Evolutionary conservation across 2,329 filamentous ascomycete genomes (phyloP), one percentile per base, ranked within the genome.

Genomic region (Talaromyces sp.): DNA sequence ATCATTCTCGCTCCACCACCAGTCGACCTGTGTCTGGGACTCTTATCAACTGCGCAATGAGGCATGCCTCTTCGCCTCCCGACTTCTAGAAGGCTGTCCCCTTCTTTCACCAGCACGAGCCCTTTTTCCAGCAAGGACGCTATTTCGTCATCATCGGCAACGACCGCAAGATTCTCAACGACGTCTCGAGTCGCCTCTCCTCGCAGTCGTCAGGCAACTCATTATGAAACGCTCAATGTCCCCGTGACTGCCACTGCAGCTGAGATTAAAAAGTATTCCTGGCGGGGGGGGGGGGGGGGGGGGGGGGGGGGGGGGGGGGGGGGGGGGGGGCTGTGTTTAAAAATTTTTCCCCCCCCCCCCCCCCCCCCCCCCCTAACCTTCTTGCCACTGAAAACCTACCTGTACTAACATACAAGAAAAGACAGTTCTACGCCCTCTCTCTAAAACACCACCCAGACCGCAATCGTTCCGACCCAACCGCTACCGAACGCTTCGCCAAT

Each of bases 181-280:
- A 79, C 78, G 19, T 58, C 55, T 38, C 57, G 41, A 29, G 29
- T 32, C 46, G 38, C 27, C 24, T 41, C 55, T 19, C 54, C 59
- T 54, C 59, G 59, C 3, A 58, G 59, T 46, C 59, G 35, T 35
- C 50, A 57, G 41, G 38, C 55, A 17, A 61, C 59, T 10, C 89
- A 96, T 77, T 99, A 99, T 75, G 89, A 93, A 68, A 86, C 88
- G 46, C 83, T 99, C 56, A 84, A 88, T 48, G 75, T 99, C n/a
- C 77, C 84, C 0, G 80, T 82, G 48, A 83, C 83, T 64, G 92
- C 93, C 46, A 85, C 89, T 17, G 77, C 84, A 0, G 79, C 81
- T 9, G 91, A 96, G 57, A 92, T 97, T 63, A 97, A 97, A 76
- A 93, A 90, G n/a, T n/a, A n/a, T n/a, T n/a, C n/a, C n/a, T n/a